Conservation (phyloP, 2,329 filamentous ascomycete genomes). For the Colletotrichum eleusines region DNA sequence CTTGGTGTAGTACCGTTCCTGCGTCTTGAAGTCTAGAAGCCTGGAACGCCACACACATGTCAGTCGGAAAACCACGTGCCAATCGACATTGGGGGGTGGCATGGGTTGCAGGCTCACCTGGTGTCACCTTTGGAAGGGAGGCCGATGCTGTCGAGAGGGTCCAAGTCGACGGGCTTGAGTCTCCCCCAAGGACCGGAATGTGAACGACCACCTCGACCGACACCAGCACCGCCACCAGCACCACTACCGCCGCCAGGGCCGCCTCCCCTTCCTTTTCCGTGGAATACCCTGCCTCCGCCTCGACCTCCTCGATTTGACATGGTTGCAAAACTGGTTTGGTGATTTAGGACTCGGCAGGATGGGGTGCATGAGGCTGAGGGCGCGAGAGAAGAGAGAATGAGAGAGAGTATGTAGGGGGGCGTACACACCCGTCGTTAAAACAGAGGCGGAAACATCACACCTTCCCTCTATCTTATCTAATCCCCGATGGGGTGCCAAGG, state of each 20-base stretch:
- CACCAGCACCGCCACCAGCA: background rate
- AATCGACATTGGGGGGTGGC: background rate
- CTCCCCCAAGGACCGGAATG: conserved; percentile 73
- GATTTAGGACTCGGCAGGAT: background rate
- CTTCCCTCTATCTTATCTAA: conserved; percentile 40
- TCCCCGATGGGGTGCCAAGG: conserved; percentile 32
- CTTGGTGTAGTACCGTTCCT: conserved; percentile 87
- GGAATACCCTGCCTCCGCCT: conserved; percentile 9
- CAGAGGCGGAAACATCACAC: conserved; percentile 38
- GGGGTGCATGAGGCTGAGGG: conserved; percentile 5
- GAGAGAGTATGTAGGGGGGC: background rate
- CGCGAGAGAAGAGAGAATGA: background rate
- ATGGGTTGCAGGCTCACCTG: conserved; percentile 71
- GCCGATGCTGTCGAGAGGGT: conserved; percentile 84
- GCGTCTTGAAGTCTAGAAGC: conserved; percentile 79
- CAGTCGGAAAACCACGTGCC: conserved; percentile 19
- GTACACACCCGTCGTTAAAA: conserved; percentile 33
- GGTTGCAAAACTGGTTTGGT: background rate
- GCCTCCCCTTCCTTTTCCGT: conserved; percentile 19
- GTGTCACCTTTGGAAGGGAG: conserved; percentile 92
- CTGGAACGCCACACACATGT: conserved; percentile 55
- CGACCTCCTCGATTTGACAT: conserved; percentile 37
- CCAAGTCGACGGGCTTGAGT: conserved; percentile 78
- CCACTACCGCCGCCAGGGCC: background rate
- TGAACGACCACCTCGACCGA: conserved; percentile 47